Conservation (phyloP, 2,329 filamentous ascomycete genomes). For the Septoria linicola region DNA sequence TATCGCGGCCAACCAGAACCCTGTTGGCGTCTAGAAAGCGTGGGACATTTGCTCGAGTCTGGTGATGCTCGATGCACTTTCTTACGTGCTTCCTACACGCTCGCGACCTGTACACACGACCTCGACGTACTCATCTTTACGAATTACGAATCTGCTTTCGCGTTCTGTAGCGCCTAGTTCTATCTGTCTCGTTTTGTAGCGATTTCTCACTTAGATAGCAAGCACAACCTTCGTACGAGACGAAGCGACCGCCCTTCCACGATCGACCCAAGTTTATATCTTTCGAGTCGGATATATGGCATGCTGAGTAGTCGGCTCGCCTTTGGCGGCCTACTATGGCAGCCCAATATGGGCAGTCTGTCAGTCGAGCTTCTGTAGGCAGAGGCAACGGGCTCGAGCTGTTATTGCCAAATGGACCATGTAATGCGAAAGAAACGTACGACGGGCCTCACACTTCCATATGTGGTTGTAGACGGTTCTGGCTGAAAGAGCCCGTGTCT, state of each 20-base stretch:
- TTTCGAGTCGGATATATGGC: conserved; percentile 24
- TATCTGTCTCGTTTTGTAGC: conserved; percentile 5
- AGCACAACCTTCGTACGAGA: conserved; percentile 3
- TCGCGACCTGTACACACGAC: conserved; percentile 10
- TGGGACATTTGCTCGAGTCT: conserved; percentile 14
- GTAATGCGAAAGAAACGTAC: conserved; percentile 52
- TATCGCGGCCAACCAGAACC: conserved; percentile 16
- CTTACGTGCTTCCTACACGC: conserved; percentile 10
- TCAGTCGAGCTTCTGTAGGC: conserved; percentile 27
- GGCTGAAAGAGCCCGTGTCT: conserved; percentile 37
- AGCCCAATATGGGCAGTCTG: conserved; percentile 27
- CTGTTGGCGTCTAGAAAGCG: conserved; percentile 12
- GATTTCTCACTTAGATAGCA: conserved; percentile 6
- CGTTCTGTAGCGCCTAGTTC: neutral
- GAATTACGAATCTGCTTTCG: conserved; percentile 9
- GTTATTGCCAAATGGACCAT: conserved; percentile 51
- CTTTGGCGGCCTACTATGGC: conserved; percentile 40
- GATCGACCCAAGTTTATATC: conserved; percentile 3
- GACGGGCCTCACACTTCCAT: conserved; percentile 43
- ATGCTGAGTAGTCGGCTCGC: conserved; percentile 34
- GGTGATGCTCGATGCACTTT: conserved; percentile 15
- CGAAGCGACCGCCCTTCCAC: conserved; percentile 14
- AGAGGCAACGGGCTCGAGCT: conserved; percentile 21
- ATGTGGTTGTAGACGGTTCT: conserved; percentile 57
- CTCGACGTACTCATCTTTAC: conserved; percentile 17